A percentile compares a stretch with the other conserved stretches of the same genome.
Evolutionary conservation across 2,329 filamentous ascomycete species (phyloP).

Genomic region (Colletotrichum lindemuthianum): DNA sequence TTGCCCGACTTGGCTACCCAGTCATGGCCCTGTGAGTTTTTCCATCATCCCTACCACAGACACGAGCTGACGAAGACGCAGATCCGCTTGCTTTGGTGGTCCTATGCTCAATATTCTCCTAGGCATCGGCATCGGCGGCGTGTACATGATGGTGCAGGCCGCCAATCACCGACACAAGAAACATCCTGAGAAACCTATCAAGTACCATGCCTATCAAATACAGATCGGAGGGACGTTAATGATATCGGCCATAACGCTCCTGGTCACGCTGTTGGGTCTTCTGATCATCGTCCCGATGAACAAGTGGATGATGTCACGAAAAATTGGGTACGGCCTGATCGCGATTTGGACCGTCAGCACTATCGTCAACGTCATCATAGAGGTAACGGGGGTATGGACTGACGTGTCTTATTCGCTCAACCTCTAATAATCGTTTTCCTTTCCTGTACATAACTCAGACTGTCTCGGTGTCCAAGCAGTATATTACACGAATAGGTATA

Average conservation of each 20-base stretch:
- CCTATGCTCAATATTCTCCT: conserved; percentile 98
- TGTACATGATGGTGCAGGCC: conserved; percentile 83
- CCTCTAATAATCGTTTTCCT: conserved; percentile 4
- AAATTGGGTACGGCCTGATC: conserved; percentile 84
- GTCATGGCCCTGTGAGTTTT: conserved; percentile 85
- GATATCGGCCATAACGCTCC: conserved; percentile 83
- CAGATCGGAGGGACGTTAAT: conserved; percentile 86
- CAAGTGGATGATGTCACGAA: conserved; percentile 84
- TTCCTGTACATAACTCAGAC: conserved; percentile 10
- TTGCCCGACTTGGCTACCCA: conserved; percentile 91
- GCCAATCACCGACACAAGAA: conserved; percentile 73
- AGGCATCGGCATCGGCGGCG: conserved; percentile 90
- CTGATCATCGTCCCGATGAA: conserved; percentile 86
- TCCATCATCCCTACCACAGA: background rate
- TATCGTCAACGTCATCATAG: conserved; percentile 81
- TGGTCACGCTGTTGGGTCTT: conserved; percentile 81
- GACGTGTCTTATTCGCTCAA: conserved; percentile 44
- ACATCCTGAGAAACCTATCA: conserved; percentile 71
- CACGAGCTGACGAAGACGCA: conserved; percentile 45
- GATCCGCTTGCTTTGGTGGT: conserved; percentile 94
- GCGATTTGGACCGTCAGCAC: conserved; percentile 85
- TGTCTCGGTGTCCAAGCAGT: conserved; percentile 19
- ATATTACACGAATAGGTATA: conserved; percentile 19
- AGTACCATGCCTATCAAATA: conserved; percentile 83
- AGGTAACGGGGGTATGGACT: conserved; percentile 69